Conservation (phyloP, 257 asterid genomes). For the Voacanga thouarsii region DNA sequence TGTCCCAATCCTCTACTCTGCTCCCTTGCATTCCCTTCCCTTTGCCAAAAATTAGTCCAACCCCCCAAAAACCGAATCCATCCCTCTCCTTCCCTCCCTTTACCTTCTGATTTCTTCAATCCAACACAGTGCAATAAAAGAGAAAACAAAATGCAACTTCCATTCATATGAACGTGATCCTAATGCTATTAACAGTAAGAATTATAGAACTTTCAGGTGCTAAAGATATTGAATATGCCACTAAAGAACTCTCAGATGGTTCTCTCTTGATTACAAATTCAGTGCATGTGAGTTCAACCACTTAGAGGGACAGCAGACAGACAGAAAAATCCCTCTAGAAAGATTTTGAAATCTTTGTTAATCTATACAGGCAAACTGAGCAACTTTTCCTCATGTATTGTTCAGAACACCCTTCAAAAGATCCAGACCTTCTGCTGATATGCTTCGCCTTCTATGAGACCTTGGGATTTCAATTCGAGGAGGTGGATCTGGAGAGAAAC, state of each 20-base stretch:
- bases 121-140: neutral
- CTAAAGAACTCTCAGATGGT: neutral
- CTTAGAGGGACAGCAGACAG: constrained; percentile 24
- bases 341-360: neutral
- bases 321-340: constrained; percentile 22
- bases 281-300: neutral
- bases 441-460: constrained; percentile 41
- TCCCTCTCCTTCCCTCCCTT: no score
- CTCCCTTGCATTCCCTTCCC: no score
- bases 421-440: constrained; percentile 51
- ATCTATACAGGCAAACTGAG: constrained; percentile 13
- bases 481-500: constrained; percentile 47
- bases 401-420: constrained; percentile 42
- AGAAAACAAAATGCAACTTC: neutral
- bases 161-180: constrained; percentile 3
- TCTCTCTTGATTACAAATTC: constrained; percentile 1
- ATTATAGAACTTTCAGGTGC: neutral
- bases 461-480: constrained; percentile 39
- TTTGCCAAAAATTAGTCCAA: no score
- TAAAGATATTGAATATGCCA: neutral
- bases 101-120: neutral
- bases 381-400: constrained; percentile 9
- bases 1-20: no score
- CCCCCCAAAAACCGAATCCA: no score
- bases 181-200: constrained; percentile 3